Percentiles rank a stretch among this genome's conserved stretches.
Conservation (phyloP, 345 rosid genomes). For the Citrus cavaleriei region DNA sequence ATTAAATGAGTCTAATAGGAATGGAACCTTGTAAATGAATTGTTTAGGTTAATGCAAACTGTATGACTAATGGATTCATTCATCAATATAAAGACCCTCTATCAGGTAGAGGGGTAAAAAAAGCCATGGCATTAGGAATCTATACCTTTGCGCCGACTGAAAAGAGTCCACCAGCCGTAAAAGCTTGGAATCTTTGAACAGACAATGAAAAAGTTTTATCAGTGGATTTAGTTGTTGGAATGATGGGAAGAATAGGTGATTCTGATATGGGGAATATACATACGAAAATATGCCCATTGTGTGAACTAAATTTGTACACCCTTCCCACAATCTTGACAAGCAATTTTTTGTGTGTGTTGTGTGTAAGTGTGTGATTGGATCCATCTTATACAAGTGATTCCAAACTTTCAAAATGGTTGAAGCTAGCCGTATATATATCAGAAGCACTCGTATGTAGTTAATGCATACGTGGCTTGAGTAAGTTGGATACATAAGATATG, state of each 20-base stretch:
- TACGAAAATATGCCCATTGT: constrained; percentile 8
- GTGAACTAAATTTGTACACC: constrained; percentile 23
- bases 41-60: neutral
- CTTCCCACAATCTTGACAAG: constrained; percentile 10
- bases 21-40: neutral
- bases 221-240: neutral
- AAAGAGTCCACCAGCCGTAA: constrained; percentile 14
- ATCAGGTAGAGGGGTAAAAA: neutral
- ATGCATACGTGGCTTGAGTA: constrained; percentile 31
- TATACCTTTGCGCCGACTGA: neutral
- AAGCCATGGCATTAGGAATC: constrained; percentile 10
- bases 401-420: neutral
- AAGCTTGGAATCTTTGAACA: constrained; percentile 25
- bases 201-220: neutral
- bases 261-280: constrained; percentile 12
- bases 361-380: neutral
- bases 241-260: neutral
- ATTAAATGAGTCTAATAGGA: neutral
- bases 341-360: neutral
- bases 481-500: constrained; percentile 18
- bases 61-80: neutral
- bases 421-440: neutral
- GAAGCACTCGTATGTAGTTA: constrained; percentile 19
- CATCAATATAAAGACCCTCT: too few species aligned
- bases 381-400: constrained; percentile 6